Percentiles rank a stretch among this genome's conserved stretches.
phyloP scores from a whole-genome alignment of 345 rosid genomes.

The Orychophragmus violaceus region DNA sequence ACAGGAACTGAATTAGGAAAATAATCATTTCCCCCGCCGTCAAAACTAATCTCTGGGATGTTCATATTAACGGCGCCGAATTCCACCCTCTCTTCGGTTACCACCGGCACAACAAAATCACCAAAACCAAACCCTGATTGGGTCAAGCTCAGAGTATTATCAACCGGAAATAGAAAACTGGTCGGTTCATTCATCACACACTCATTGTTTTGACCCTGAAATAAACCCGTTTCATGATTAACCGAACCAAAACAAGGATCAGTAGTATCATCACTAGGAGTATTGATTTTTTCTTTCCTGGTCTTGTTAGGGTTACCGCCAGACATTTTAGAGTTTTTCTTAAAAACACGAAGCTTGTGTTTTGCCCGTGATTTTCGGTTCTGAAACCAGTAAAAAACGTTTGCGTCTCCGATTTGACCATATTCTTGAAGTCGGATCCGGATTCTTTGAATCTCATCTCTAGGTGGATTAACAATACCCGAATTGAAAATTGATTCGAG shows the following conservation, averaged over 20 bases:
- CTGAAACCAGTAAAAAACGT: constrained; percentile 96
- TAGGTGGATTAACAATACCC: constrained; percentile 87
- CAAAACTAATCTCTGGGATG: constrained; percentile 5
- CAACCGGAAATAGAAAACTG: constrained; percentile 35
- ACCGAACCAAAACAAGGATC: constrained; percentile 33
- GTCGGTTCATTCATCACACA: constrained; percentile 38
- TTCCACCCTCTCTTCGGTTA: not conserved
- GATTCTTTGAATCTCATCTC: constrained; percentile 86
- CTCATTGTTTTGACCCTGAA: constrained; percentile 37
- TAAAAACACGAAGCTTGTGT: constrained; percentile 74
- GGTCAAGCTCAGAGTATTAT: not conserved
- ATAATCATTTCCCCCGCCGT: constrained; percentile 2
- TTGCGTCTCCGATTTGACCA: constrained; percentile 92
- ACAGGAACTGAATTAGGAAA: constrained; percentile 8
- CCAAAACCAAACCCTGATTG: constrained; percentile 17
- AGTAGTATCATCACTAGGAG: not conserved
- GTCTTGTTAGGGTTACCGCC: not conserved
- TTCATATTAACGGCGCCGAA: not conserved
- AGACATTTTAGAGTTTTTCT: constrained; percentile 33
- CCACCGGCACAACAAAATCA: constrained; percentile 18
- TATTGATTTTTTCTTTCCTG: constrained; percentile 13
- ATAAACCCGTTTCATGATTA: constrained; percentile 38
- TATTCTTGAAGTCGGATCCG: constrained; percentile 74
- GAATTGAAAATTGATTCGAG: constrained; percentile 91
- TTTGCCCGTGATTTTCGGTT: constrained; percentile 91